Percentiles rank a stretch among this genome's conserved stretches.
These are phyloP conservation scores for Leucosporidium creatinivorum DNA, from an alignment of 768 basidiomycete genomes.

Conservation along the genomic window DNA sequence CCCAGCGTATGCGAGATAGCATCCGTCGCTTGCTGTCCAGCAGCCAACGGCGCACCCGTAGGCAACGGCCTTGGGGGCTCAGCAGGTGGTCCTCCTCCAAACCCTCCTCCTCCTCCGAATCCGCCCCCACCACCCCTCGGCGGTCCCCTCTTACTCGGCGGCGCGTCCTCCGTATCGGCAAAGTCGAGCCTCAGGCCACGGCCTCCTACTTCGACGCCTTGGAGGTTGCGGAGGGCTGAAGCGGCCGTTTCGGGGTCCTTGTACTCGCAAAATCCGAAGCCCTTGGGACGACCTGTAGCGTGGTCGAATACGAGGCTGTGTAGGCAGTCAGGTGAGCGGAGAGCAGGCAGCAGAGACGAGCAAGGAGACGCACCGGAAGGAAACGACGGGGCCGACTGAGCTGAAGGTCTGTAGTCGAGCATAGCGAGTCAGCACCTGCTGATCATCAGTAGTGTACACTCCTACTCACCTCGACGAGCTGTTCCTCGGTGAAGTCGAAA, in stretches of 20 bases:
- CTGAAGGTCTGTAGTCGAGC: conserved; percentile 30
- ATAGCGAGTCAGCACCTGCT: background rate
- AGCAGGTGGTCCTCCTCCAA: background rate
- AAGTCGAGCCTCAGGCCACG: conserved; percentile 88
- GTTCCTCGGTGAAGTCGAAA: conserved; percentile 33
- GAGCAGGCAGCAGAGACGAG: background rate
- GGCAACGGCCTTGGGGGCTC: conserved; percentile 57
- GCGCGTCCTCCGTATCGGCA: conserved; percentile 84
- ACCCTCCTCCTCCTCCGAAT: background rate
- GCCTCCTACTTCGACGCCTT: conserved; percentile 85
- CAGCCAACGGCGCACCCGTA: conserved; percentile 63
- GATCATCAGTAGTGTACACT: background rate
- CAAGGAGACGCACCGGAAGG: conserved; percentile 27
- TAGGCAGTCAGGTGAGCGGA: background rate
- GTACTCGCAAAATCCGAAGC: conserved; percentile 53
- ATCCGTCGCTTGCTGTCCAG: conserved; percentile 66
- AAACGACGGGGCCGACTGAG: conserved; percentile 37
- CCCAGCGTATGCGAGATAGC: conserved; percentile 79
- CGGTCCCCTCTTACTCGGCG: conserved; percentile 74
- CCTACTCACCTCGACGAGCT: conserved; percentile 27
- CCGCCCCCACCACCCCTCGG: conserved; percentile 21
- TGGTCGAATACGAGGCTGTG: conserved; percentile 38
- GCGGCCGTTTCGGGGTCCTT: conserved; percentile 87
- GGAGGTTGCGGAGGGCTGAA: conserved; percentile 92
- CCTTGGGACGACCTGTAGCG: conserved; percentile 84